Base-by-base conservation (phyloP, 2,329 filamentous ascomycete species). In the Trichoderma gracile region DNA sequence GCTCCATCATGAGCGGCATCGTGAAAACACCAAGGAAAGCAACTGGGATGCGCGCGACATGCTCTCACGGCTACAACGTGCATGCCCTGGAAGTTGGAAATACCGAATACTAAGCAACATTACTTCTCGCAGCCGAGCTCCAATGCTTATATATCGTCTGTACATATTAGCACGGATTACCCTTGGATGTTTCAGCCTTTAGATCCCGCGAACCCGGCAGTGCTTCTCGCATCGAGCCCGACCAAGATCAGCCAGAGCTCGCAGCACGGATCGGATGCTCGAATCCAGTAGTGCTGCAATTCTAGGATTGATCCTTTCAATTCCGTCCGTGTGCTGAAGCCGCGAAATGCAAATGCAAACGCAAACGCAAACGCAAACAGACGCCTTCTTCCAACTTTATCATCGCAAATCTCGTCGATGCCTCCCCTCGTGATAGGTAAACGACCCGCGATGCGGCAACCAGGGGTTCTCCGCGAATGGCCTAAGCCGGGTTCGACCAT, bases 401-500 rank as follows among this genome's bases (percentile, higher is more conserved):
- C 33, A 38, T 38, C 3, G 4, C 33, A 14, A 2, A 38, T 19
- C 50, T 38, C 7, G 14, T 40, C 38, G 21, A 33, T 33, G 8
- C 30, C 6, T 1, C 23, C 5, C 42, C 27, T 38, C 43, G 14
- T 5, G 9, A 19, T 9, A 27, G 33, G 2, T 7, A 59, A 40
- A 27, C 6, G 56, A 59, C 43, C 43, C 43, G 30, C 10, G 55
- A 59, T 27, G 17, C 59, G 57, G 6, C 50, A 50, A 50, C 60
- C 60, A 63, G 60, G 60, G 60, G 60, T 56, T 49, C 60, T 56
- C 43, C 45, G 42, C 60, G 30, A 47, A 49, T 17, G 8, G 14
- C 9, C 52, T 42, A 56, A 42, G 42, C 52, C 52, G 12, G 5
- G 9, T 43, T 5, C 17, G 8, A 23, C 52, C 14, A 56, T 63